These are phyloP conservation scores for Cercospora nicotianae DNA, from an alignment of 2,329 filamentous ascomycete species.

Conservation along the genomic window DNA sequence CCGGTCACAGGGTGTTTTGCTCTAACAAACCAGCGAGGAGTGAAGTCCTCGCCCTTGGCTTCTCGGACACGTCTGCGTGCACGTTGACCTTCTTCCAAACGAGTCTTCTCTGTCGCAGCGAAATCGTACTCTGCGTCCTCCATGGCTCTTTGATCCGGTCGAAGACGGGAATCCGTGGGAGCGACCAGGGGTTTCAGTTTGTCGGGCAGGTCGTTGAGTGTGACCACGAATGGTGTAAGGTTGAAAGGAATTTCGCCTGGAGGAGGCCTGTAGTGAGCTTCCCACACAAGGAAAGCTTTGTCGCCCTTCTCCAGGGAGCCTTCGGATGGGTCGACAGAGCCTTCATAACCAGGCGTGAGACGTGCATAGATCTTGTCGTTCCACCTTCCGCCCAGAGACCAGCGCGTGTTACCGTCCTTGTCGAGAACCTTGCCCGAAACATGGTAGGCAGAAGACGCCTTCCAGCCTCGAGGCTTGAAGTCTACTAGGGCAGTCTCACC, in stretches of 20 bases:
- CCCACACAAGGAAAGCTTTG: constrained; percentile 88
- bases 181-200: constrained; percentile 73
- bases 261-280: constrained; percentile 77
- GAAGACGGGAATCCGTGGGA: constrained; percentile 88
- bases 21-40: constrained; percentile 81
- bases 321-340: constrained; percentile 56
- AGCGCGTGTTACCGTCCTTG: constrained; percentile 72
- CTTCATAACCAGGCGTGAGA: constrained; percentile 86
- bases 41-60: constrained; percentile 74
- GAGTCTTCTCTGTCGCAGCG: constrained; percentile 89
- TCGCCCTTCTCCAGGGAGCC: constrained; percentile 47
- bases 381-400: constrained; percentile 92
- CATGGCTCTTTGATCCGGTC: constrained; percentile 96
- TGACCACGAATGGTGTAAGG: constrained; percentile 91
- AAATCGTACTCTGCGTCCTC: constrained; percentile 97
- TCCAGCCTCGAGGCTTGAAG: constrained; percentile 96
- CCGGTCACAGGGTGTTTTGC: constrained; percentile 74
- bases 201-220: constrained; percentile 90
- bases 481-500: constrained; percentile 86
- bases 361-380: constrained; percentile 97
- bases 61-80: constrained; percentile 72
- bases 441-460: constrained; percentile 85
- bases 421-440: constrained; percentile 84
- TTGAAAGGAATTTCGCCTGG: constrained; percentile 79
- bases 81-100: constrained; percentile 88